phyloP scores from a whole-genome alignment of 2,329 filamentous ascomycete species.

The Neonectria punicea region DNA sequence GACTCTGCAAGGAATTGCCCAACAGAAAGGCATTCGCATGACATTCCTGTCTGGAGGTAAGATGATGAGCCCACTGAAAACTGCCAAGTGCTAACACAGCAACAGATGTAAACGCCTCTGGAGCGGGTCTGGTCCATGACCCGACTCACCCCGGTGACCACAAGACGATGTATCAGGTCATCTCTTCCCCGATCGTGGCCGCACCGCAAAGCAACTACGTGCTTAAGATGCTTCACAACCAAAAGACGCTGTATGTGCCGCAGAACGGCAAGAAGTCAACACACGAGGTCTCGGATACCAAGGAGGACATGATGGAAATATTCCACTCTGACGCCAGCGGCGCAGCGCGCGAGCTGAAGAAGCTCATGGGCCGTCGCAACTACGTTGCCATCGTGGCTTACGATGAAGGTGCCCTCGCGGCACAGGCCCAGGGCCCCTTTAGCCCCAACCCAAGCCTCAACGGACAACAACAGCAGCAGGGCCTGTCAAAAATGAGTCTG shows the following conservation, averaged over 20 bases:
- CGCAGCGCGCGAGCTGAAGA: conserved; percentile 82
- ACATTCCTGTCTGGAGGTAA: conserved; percentile 91
- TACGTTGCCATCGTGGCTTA: conserved; percentile 95
- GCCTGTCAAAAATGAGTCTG: conserved; percentile 78
- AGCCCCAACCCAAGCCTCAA: conserved; percentile 51
- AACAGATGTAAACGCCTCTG: conserved; percentile 84
- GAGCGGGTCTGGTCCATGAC: conserved; percentile 94
- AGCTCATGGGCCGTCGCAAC: conserved; percentile 92
- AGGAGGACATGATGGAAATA: conserved; percentile 99
- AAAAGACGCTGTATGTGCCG: conserved; percentile 91
- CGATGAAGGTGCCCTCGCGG: conserved; percentile 79
- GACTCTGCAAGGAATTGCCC: conserved; percentile 92
- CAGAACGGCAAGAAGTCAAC: conserved; percentile 83
- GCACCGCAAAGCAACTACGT: conserved; percentile 87
- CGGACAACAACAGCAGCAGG: conserved; percentile 52
- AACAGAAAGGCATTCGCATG: conserved; percentile 96
- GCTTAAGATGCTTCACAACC: conserved; percentile 94
- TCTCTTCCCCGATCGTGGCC: conserved; percentile 91
- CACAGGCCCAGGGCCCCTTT: conserved; percentile 49
- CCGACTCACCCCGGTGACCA: conserved; percentile 90
- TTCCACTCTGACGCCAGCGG: conserved; percentile 95
- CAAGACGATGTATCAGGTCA: conserved; percentile 99
- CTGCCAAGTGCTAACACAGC: conserved; percentile 32
- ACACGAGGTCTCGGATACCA: conserved; percentile 85
- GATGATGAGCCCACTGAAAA: conserved; percentile 36